Base-by-base conservation (phyloP, 345 rosid genomes). In the Dipteronia sinensis region DNA sequence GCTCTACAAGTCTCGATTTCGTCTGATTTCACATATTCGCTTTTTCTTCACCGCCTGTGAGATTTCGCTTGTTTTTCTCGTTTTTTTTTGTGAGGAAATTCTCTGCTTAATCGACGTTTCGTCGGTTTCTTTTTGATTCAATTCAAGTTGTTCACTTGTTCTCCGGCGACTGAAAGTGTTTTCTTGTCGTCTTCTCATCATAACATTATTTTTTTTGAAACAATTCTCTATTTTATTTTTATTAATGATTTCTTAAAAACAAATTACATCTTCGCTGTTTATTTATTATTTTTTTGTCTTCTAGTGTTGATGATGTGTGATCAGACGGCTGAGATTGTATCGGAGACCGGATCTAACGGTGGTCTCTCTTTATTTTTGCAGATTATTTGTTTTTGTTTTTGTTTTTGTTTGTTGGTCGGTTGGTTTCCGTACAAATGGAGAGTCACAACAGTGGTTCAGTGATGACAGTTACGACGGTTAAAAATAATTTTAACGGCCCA, bases 401-500 rank as follows among this genome's bases (percentile, higher is more conserved):
- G 34, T 31, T 68, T 53, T 13, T 34, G 42, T 20, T 46, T 53
- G 0, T n/a, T 34, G 67, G 25, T 10, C n/a, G 20, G 64, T 55
- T 20, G 22, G 7, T 76, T 29, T 29, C 73, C 78, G 75, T 67
- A 74, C 80, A 70, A 74, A 88, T 83, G 88, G 89, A 79, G 77
- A 74, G 73, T 51, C 58, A 11, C 65, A 38, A 7, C 65, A 40
- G 63, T 62, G 76, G 82, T 64, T 63, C 83, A 46, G 61, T 49
- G 80, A 79, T 63, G 80, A 79, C 83, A 47, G 85, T 77, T 72
- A 72, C 85, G 78, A 72, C 84, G 78, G 72, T 78, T 46, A 51
- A 64, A 76, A 6, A 59, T 59, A 22, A 20, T 15, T 3, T 10
- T 59, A 79, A 78, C 81, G 73, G 77, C 56, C 75, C 64, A 84